phyloP scores from a whole-genome alignment of 2,329 filamentous ascomycete genomes.

The Nemania sp. region DNA sequence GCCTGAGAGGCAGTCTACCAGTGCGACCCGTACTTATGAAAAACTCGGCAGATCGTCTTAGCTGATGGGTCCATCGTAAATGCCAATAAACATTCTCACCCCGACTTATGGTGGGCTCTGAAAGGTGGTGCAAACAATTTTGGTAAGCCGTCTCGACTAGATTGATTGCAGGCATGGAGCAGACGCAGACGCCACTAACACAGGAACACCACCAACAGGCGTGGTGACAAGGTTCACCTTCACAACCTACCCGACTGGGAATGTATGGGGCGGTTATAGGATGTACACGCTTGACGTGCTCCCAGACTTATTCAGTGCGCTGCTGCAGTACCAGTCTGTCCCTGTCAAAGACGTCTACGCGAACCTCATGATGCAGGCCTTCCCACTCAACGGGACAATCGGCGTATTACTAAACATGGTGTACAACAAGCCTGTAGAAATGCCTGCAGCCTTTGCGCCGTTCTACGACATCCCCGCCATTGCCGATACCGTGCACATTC shows the following conservation, averaged over 20 bases:
- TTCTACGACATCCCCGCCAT: conserved; percentile 47
- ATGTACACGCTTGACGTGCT: conserved; percentile 47
- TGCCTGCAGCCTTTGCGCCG: conserved; percentile 45
- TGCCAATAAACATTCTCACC: conserved; percentile 44
- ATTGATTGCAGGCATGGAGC: not conserved
- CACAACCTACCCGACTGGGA: conserved; percentile 44
- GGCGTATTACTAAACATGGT: conserved; percentile 48
- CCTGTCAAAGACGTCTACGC: conserved; percentile 49
- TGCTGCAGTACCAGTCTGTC: conserved; percentile 45
- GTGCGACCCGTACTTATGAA: conserved; percentile 19
- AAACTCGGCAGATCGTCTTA: conserved; percentile 47
- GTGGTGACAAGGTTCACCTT: conserved; percentile 48
- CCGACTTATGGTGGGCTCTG: conserved; percentile 46
- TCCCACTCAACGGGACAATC: conserved; percentile 46
- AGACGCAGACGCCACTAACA: conserved; percentile 34
- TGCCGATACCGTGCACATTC: conserved; percentile 45
- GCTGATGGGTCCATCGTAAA: conserved; percentile 47
- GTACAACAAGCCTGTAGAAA: conserved; percentile 48
- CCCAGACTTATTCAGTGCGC: conserved; percentile 44
- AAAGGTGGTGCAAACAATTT: conserved; percentile 49
- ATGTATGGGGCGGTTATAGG: conserved; percentile 47
- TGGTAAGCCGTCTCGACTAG: conserved; percentile 39
- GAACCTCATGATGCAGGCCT: conserved; percentile 49
- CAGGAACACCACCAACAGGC: conserved; percentile 33
- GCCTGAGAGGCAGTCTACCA: conserved; percentile 3